Base-by-base conservation (phyloP, 1,139 yeast species). In the Petasospora fabianii region DNA sequence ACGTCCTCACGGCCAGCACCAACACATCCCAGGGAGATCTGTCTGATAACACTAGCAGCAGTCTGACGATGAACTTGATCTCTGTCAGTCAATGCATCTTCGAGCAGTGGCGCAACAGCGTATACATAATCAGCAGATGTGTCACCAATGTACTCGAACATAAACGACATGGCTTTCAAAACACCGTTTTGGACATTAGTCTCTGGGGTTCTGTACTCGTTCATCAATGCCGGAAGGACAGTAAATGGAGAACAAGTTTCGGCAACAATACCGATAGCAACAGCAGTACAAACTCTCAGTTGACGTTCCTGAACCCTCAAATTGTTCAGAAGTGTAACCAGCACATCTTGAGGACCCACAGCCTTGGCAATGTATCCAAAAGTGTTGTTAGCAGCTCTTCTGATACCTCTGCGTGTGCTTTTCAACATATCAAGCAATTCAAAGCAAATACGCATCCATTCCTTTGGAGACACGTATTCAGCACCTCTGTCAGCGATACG, bases 361-460 rank as follows among this genome's bases (percentile, higher is more conserved):
- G 96, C 95, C 50, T 77, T 77, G 2, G 98, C 92, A 47, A 94
- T 90, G 42, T 76, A 75, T 0, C 98, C 98, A 68, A 94, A 92
- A 0, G 98, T 87, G 22, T 75, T 77, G 56, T 90, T 94, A 0
- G 98, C 96, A 2, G 94, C 86, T 30, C 82, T 71, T 47, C 97
- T 68, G 35, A 90, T 86, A 20, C 81, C 70, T 54, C 84, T 87
- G 43, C 76, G 77, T n/a, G 84, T 78, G 13, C 96, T 84, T 55
- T 88, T 88, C 46, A 94, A 71, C 79, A 92, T 80, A 50, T 92
- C 98, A 32, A 94, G 64, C 32, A 94, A 66, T 57, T 90, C 97
- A 62, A 86, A 88, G 54, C 97, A 86, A 22, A 92, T 86, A 46
- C 98, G 73, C 95, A 92, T 87, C 98, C 98, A 94, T 61, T 94